These are phyloP conservation scores for Penicillium crystallinum DNA, from an alignment of 495 filamentous ascomycete genomes.

Conservation along the genomic window DNA sequence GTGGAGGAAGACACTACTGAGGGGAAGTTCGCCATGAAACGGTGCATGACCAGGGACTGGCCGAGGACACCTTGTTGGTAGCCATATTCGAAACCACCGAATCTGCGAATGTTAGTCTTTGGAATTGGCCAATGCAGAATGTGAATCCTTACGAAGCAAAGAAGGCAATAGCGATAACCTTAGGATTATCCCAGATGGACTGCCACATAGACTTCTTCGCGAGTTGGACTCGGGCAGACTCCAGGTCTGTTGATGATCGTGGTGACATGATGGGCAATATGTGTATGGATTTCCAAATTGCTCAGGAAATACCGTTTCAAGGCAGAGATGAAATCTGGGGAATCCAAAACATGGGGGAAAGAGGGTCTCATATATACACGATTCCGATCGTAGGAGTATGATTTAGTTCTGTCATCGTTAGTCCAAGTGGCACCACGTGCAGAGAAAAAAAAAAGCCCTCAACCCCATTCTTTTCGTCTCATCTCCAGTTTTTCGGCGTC, in stretches of 20 bases:
- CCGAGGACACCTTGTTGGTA: constrained; percentile 44
- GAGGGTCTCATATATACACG: constrained; percentile 11
- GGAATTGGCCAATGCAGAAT: background rate
- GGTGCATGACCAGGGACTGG: constrained; percentile 39
- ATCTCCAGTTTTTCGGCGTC: constrained; percentile 17
- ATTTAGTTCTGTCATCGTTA: background rate
- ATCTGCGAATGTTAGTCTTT: constrained; percentile 12
- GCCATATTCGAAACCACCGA: constrained; percentile 45
- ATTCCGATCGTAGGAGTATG: background rate
- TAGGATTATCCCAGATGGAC: constrained; percentile 30
- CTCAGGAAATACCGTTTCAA: background rate
- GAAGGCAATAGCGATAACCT: constrained; percentile 39
- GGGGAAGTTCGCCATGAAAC: constrained; percentile 41
- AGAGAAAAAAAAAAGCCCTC: background rate
- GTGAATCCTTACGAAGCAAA: constrained; percentile 36
- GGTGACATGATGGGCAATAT: constrained; percentile 13
- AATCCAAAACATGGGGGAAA: constrained; percentile 7
- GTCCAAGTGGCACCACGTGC: constrained; percentile 4
- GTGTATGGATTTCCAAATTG: background rate
- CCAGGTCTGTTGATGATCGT: constrained; percentile 16
- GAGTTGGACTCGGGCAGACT: constrained; percentile 13
- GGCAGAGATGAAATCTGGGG: constrained; percentile 5
- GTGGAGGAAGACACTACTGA: constrained; percentile 33
- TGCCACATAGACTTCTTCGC: constrained; percentile 32
- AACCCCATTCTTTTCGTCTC: background rate